phyloP scores from a whole-genome alignment of 2,329 filamentous ascomycete species.

The Periconia macrospinosa region DNA sequence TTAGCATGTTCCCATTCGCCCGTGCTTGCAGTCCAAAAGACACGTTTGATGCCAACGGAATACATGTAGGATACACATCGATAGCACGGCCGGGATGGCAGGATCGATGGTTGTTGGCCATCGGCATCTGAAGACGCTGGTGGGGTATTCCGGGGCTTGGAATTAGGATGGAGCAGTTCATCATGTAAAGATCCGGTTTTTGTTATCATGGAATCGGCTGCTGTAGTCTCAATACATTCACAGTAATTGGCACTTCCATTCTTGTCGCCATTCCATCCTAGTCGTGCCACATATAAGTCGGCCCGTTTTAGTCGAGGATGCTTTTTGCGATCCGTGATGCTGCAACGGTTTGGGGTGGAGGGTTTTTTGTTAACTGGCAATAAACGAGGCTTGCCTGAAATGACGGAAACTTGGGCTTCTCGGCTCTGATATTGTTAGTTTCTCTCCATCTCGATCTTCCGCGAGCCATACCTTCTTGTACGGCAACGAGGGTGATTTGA shows the following conservation, averaged over 20 bases:
- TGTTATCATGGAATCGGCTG: not conserved
- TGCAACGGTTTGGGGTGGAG: constrained; percentile 18
- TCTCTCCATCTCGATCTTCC: not conserved
- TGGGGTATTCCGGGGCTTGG: not conserved
- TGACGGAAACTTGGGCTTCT: not conserved
- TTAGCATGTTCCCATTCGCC: constrained; percentile 56
- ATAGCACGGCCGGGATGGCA: constrained; percentile 55
- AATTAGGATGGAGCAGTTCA: constrained; percentile 33
- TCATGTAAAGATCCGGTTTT: constrained; percentile 50
- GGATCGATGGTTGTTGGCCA: constrained; percentile 24
- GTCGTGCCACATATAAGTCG: constrained; percentile 55
- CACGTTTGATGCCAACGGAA: constrained; percentile 54
- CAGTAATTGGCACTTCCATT: not conserved
- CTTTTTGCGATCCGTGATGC: constrained; percentile 47
- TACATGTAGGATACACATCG: constrained; percentile 57
- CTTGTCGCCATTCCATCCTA: constrained; percentile 29
- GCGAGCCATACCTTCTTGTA: constrained; percentile 1
- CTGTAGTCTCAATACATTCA: constrained; percentile 2
- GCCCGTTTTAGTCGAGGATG: constrained; percentile 52
- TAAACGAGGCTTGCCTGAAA: constrained; percentile 12
- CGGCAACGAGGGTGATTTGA: not conserved
- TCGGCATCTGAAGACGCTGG: not conserved
- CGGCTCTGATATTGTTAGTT: constrained; percentile 1
- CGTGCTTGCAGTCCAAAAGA: constrained; percentile 56
- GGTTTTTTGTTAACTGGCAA: constrained; percentile 33